Base-by-base conservation (phyloP, 2,329 filamentous ascomycete genomes). In the Talaromyces islandicus region DNA sequence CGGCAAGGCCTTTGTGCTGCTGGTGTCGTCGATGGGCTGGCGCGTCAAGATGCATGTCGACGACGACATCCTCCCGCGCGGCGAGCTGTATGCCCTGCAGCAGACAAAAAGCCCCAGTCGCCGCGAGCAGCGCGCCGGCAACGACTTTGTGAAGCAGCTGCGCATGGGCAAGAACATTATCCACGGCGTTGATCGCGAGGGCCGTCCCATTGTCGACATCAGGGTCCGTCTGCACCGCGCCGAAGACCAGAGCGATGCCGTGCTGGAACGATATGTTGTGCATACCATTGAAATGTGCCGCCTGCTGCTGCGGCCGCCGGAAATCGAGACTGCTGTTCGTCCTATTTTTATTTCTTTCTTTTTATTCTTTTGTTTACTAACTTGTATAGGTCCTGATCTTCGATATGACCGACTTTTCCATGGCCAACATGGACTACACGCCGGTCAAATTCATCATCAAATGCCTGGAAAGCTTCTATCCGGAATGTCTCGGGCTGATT, bases 381-480 rank as follows among this genome's bases (percentile, higher is more conserved):
- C 50, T 65, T 21, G 19, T 35, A 46, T 7, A 95, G 90, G 92
- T 90, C 30, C 85, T 97, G 63, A 77, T 97, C 38, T 97, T 99
- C 70, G 93, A 99, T 72, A 92, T 97, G 90, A 95, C 90, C 2
- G 86, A 88, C 56, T 97, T 97, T 73, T 90, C 89, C 11, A 83
- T 97, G 78, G 89, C 92, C 12, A 97, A 99, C 76, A 97, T 97
- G 94, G 94, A 99, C 76, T 97, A 97, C 74, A 86, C 90, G 0
- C 93, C 94, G 0, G 90, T 99, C 57, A 97, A 96, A 71, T 97
- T 97, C 77, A 96, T 97, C 87, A 96, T 97, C 74, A 93, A 95
- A 74, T 96, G 91, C 73, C 97, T 97, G 72, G 92, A 97, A 79
- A 92, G 92, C 61, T 97, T 97, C 73, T 99, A 97, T 68, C 93